Base-by-base conservation (phyloP, 495 filamentous ascomycete genomes). In the Aspergillus hancockii region DNA sequence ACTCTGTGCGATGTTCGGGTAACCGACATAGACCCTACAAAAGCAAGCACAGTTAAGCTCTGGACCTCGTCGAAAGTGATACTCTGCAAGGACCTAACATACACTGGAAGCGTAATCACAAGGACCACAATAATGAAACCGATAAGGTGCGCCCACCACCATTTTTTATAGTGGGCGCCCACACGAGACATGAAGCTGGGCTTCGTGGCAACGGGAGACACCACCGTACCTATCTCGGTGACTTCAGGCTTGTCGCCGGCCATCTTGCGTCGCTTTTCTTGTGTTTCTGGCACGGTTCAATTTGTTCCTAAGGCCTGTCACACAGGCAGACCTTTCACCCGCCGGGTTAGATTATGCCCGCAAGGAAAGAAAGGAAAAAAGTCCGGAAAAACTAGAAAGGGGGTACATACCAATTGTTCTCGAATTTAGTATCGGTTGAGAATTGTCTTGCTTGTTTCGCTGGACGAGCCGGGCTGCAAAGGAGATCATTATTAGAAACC, bases 91-190 rank as follows among this genome's bases (percentile, higher is more conserved):
- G 9, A 16, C 49, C 31, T 30, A 31, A 84, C 88, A 82, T 82
- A 92, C 89, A 92, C 68, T 47, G 82, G 81, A 25, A 88, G 74
- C 1, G 85, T 75, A 21, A 90, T 75, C 16, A 92, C 68, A 55
- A 90, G 74, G 25, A 87, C 70, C 22, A 83, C 66, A 31, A 80
- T 65, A 55, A 86, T 68, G 63, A 90, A 72, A 28, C 79, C 65
- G 58, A 90, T 79, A 58, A 90, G 64, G 67, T 90, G 82, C 63
- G 78, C 71, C 90, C 89, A 93, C 90, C 90, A 93, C 63, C 83
- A 91, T 62, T 76, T 78, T 69, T 76, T 80, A 55, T 72, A 81
- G 57, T 84, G 79, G 14, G 73, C 71, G 32, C 61, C 75, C 21
- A 78, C 54, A n/a, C 74, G 67, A 25, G 67, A 34, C 8, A 70